phyloP scores from a whole-genome alignment of 352 stramenopile species.

The Globisporangium rhizosaccharum region DNA sequence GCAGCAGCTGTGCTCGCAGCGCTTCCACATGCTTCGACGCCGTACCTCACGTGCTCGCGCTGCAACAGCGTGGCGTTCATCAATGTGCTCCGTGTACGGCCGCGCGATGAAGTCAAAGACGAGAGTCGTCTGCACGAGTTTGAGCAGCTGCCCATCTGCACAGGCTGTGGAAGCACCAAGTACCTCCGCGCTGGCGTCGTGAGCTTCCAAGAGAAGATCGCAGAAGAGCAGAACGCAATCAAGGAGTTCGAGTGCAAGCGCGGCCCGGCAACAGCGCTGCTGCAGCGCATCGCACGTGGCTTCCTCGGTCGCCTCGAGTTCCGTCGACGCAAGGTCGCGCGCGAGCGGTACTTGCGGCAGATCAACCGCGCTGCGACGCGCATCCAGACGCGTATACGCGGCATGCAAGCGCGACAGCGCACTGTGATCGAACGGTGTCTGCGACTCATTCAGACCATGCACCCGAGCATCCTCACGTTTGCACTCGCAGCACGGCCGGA shows the following conservation, averaged over 20 bases:
- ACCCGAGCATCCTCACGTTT: conserved; percentile 39
- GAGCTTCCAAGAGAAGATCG: conserved; percentile 77
- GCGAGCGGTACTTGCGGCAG: conserved; percentile 39
- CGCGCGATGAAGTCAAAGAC: conserved; percentile 3
- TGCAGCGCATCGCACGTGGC: conserved; percentile 58
- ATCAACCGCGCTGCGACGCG: conserved; percentile 43
- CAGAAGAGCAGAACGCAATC: conserved; percentile 48
- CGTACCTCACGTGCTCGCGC: conserved; percentile 70
- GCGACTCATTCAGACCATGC: conserved; percentile 46
- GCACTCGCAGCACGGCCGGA: conserved; percentile 29
- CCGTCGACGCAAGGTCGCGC: conserved; percentile 33
- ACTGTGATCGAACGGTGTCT: conserved; percentile 67
- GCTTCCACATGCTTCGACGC: conserved; percentile 36
- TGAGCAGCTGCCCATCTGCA: conserved; percentile 56
- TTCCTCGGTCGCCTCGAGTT: conserved; percentile 59
- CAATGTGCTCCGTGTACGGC: conserved; percentile 44
- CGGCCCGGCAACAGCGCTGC: conserved; percentile 38
- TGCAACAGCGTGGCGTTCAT: conserved; percentile 81
- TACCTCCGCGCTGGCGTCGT: conserved; percentile 65
- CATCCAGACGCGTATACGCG: conserved; percentile 59
- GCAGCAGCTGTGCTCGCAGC: conserved; percentile 10
- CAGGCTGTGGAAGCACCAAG: conserved; percentile 59
- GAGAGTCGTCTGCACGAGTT: conserved; percentile 25
- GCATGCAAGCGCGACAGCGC: conserved; percentile 50
- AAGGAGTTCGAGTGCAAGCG: conserved; percentile 60